Conservation (phyloP, 2,329 filamentous ascomycete genomes). For the Samsoniella hepiali region DNA sequence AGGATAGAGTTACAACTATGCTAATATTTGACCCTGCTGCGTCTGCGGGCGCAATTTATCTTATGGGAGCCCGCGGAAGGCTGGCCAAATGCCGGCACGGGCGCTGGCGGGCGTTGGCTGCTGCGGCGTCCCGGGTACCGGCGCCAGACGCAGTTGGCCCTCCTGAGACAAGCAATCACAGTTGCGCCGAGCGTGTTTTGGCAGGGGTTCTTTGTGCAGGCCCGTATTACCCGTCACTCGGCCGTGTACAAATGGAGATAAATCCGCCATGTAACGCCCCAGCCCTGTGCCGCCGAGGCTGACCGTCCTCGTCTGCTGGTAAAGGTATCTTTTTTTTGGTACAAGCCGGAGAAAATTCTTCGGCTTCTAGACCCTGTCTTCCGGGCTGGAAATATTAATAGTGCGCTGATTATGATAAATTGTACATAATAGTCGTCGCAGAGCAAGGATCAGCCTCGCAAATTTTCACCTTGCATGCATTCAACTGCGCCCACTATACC, state of each 20-base stretch:
- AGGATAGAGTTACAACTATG: too few species aligned
- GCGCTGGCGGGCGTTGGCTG: too few species aligned
- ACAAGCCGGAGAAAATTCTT: neutral
- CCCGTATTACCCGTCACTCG: neutral
- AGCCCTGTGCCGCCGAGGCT: neutral
- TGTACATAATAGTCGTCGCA: neutral
- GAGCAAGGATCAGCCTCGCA: neutral
- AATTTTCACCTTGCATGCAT: neutral
- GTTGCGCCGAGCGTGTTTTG: neutral
- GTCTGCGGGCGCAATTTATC: too few species aligned
- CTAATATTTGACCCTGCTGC: neutral
- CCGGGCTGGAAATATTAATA: too few species aligned
- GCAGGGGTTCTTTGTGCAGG: neutral
- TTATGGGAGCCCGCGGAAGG: too few species aligned
- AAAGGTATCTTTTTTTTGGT: too few species aligned
- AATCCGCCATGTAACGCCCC: neutral
- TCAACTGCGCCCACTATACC: neutral
- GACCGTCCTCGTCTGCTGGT: too few species aligned
- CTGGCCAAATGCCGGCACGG: too few species aligned
- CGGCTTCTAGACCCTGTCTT: neutral
- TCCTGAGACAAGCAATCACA: too few species aligned
- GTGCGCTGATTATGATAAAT: too few species aligned
- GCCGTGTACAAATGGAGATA: neutral
- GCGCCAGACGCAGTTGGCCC: too few species aligned
- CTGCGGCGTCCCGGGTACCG: too few species aligned